Conservation (phyloP, 2,329 filamentous ascomycete genomes). For the Ophiostoma himal-ulmi region DNA sequence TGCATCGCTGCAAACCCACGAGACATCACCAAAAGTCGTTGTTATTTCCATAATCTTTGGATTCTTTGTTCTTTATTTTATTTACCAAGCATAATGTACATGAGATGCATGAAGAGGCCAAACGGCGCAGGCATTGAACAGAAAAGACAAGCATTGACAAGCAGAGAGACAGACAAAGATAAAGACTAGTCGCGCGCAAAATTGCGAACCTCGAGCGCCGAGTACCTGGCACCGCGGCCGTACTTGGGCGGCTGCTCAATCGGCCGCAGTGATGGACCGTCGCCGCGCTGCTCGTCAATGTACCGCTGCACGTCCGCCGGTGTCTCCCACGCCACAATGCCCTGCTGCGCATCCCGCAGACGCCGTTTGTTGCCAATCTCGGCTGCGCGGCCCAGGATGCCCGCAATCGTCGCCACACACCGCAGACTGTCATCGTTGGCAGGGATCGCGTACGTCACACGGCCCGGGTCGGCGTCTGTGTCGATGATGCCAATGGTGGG, state of each 20-base stretch:
- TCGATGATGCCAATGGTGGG: slow-evolving; percentile 94
- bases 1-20: too few relatives aligned
- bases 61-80: slow-evolving; percentile 5
- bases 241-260: background rate
- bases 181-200: background rate
- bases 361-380: slow-evolving; percentile 67
- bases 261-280: slow-evolving; percentile 9
- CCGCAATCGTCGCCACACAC: slow-evolving; percentile 72
- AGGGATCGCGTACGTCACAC: slow-evolving; percentile 94
- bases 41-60: too few relatives aligned
- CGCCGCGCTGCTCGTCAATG: slow-evolving; percentile 13
- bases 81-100: slow-evolving; percentile 10
- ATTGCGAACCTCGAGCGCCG: slow-evolving; percentile 3
- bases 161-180: background rate
- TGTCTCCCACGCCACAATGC: slow-evolving; percentile 57
- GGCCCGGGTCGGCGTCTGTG: slow-evolving; percentile 84
- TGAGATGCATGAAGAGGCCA: slow-evolving; percentile 1
- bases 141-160: background rate
- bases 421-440: slow-evolving; percentile 94
- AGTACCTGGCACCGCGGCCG: background rate
- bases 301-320: slow-evolving; percentile 13
- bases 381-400: slow-evolving; percentile 78
- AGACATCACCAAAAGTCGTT: too few relatives aligned
- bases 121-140: background rate
- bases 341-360: slow-evolving; percentile 54